Conservation (phyloP, 2,329 filamentous ascomycete genomes). For the Penicillium freii region DNA sequence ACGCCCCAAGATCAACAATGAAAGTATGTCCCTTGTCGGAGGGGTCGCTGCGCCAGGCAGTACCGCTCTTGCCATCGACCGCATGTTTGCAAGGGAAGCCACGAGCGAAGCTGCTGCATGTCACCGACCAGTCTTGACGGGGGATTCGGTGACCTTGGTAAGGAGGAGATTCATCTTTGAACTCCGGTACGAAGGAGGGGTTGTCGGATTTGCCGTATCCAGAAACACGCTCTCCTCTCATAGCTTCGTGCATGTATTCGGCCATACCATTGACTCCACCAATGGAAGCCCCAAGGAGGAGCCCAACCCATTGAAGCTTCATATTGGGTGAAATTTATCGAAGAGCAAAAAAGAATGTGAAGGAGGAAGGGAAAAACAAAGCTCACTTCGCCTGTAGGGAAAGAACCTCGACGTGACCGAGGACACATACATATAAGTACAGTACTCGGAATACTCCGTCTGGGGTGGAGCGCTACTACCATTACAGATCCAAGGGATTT, state of each 20-base stretch:
- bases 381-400: not conserved
- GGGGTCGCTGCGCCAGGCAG: slow-evolving; percentile 7
- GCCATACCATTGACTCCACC: slow-evolving; percentile 8
- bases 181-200: not conserved
- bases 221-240: slow-evolving; percentile 9
- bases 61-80: slow-evolving; percentile 7
- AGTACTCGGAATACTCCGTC: not conserved
- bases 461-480: not conserved
- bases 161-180: slow-evolving; percentile 15
- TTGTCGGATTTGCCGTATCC: slow-evolving; percentile 7
- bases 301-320: slow-evolving; percentile 8
- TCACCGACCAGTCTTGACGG: slow-evolving; percentile 14
- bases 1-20: slow-evolving; percentile 5
- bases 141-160: slow-evolving; percentile 11
- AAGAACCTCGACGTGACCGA: not conserved
- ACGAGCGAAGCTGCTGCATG: slow-evolving; percentile 9
- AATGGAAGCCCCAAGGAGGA: slow-evolving; percentile 7
- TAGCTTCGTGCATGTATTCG: slow-evolving; percentile 11
- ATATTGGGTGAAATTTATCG: not conserved
- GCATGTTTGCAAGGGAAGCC: slow-evolving; percentile 2
- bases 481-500: not conserved
- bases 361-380: not conserved
- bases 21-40: slow-evolving; percentile 4
- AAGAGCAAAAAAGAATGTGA: not conserved
- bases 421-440: not conserved